A percentile compares a stretch with the other conserved stretches of the same genome.
Evolutionary conservation across 2,329 filamentous ascomycete species (phyloP).

Genomic region (Ceratocystis smalleyi): DNA sequence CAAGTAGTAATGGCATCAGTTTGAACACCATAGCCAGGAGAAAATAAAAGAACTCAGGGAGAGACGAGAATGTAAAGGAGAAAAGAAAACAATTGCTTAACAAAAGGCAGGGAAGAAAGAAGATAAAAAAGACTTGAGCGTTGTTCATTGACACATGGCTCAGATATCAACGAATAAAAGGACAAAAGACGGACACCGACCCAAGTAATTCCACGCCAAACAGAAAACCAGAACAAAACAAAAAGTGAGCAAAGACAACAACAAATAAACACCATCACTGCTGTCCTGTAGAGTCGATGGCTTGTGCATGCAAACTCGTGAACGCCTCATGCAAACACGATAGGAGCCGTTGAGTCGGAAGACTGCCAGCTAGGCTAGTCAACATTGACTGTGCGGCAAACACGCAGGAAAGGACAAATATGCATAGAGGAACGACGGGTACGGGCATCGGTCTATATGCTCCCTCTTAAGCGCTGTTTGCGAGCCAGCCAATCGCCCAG

Average conservation of each 20-base stretch:
- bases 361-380: neutral
- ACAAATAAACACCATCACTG: constrained; percentile 1
- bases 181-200: neutral
- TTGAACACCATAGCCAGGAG: neutral
- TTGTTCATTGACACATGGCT: constrained; percentile 13
- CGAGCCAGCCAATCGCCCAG: constrained; percentile 66
- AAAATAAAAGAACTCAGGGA: neutral
- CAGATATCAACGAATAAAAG: constrained; percentile 2
- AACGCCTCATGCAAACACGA: neutral
- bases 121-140: constrained; percentile 8
- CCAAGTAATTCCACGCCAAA: neutral
- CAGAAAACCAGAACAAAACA: constrained; percentile 10
- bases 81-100: neutral
- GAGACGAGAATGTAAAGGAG: neutral
- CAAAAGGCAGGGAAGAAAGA: constrained; percentile 2
- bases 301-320: neutral
- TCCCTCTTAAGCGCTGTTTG: constrained; percentile 46
- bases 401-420: neutral
- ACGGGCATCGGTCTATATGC: constrained; percentile 24
- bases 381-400: neutral
- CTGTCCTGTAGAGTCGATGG: neutral
- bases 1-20: neutral
- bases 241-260: constrained; percentile 2
- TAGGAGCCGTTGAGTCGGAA: neutral
- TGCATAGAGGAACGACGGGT: neutral